phyloP scores from a whole-genome alignment of 1,284 basidiomycete genomes.

The Ceratobasidium sp. region DNA sequence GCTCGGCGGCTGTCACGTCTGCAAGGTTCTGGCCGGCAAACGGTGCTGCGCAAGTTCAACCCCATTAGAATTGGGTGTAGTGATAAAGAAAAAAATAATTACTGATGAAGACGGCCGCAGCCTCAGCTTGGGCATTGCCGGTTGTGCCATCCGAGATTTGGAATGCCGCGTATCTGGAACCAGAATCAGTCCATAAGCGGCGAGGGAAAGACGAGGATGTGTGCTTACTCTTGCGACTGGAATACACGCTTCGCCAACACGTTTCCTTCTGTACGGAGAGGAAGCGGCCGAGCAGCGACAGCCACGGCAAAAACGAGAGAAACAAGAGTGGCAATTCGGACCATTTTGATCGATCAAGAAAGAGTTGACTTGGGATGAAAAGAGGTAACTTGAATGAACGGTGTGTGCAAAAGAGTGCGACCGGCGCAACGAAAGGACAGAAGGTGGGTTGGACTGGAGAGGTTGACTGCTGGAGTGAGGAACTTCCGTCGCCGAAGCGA shows the following conservation, averaged over 20 bases:
- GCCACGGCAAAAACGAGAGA: slow-evolving; percentile 16
- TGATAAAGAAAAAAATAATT: slow-evolving; percentile 32
- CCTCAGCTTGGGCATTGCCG: slow-evolving; percentile 59
- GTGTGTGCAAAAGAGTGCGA: slow-evolving; percentile 19
- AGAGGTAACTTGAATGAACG: background rate
- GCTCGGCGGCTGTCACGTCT: slow-evolving; percentile 52
- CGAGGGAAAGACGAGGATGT: background rate
- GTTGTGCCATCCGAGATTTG: slow-evolving; percentile 62
- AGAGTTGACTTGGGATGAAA: background rate
- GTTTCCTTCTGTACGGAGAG: background rate
- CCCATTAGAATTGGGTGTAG: background rate
- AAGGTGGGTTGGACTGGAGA: slow-evolving; percentile 31
- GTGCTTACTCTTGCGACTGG: slow-evolving; percentile 5
- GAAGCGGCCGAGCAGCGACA: slow-evolving; percentile 29
- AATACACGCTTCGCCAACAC: slow-evolving; percentile 1
- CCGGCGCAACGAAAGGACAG: slow-evolving; percentile 33
- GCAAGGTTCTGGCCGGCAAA: slow-evolving; percentile 57
- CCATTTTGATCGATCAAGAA: slow-evolving; percentile 2
- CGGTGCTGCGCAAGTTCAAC: slow-evolving; percentile 52
- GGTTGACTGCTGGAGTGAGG: slow-evolving; percentile 40
- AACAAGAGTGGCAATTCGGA: slow-evolving; percentile 23
- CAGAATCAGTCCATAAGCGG: background rate
- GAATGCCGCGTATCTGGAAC: slow-evolving; percentile 58
- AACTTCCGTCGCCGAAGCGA: background rate
- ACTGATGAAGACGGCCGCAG: slow-evolving; percentile 59